Base-by-base conservation (phyloP, 2,329 filamentous ascomycete species). In the Fusarium newnesense region DNA sequence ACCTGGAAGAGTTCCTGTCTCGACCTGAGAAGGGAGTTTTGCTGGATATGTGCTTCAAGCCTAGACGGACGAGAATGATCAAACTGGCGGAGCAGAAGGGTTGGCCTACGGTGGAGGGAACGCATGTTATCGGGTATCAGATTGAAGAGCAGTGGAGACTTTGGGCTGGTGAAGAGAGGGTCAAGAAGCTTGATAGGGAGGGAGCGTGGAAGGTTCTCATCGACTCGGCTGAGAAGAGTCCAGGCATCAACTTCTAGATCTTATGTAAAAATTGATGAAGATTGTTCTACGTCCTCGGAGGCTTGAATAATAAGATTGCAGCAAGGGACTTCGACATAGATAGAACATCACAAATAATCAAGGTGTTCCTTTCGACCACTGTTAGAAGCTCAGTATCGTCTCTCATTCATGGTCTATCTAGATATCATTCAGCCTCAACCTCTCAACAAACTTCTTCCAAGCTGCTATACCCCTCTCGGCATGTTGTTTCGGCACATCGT, bases 41-140 rank as follows among this genome's bases (percentile, higher is more conserved):
- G 0, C 64, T 67, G 13, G 64, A 67, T 10, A 67, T 67, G 64
- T 67, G 64, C 36, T 67, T 67, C 40, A 67, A 67, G 30, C 64
- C 64, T 0, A 42, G 64, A 36, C 26, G 64, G 4, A 67, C 64
- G 0, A 61, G 64, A 5, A 67, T 67, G 63, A 67, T 67, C 9
- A 67, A 61, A 12, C 7, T 67, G 1, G 63, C 64, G 0, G 64
- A 67, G 10, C 13, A 67, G 12, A 67, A 61, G 4, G 46, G 46
- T 5, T 67, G 63, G 64, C 39, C 46, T 7, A 52, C 46, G 1
- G 64, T 67, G 0, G 64, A 67, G 3, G 64, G 64, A 11, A 67
- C 63, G 4, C 63, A 67, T 15, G 19, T 67, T 8, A 67, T 67
- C 7, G 53, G 63, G 0, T 67, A 67, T 21, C 64, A 67, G 21